A percentile compares a stretch with the other conserved stretches of the same genome.
These are phyloP conservation scores for Rosa multiflora DNA, from an alignment of 306 rosid species.

Conservation along the genomic window DNA sequence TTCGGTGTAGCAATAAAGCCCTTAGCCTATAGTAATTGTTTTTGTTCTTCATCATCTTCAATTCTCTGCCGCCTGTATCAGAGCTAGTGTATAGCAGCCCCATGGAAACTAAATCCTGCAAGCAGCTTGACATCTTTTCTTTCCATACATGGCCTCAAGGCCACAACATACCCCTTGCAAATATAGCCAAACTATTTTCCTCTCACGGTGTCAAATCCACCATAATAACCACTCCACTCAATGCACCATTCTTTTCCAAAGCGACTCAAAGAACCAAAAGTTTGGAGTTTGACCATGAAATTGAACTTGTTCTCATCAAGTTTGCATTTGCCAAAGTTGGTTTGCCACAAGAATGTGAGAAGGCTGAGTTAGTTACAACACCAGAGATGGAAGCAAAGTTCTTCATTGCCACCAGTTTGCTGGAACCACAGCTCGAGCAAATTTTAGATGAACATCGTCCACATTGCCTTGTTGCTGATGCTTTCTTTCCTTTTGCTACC, in stretches of 20 bases:
- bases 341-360: conserved; percentile 5
- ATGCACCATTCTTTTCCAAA: not conserved
- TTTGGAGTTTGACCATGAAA: not conserved
- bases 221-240: conserved; percentile 23
- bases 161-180: conserved; percentile 28
- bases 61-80: not conserved
- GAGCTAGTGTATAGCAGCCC: not conserved
- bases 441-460: not conserved
- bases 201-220: conserved; percentile 22
- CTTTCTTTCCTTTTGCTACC: too few relatives aligned
- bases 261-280: not conserved
- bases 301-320: conserved; percentile 6
- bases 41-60: not conserved
- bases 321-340: conserved; percentile 2
- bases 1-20: too few relatives aligned
- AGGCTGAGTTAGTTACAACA: not conserved
- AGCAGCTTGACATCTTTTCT: conserved; percentile 23
- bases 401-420: not conserved
- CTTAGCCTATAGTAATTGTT: too few relatives aligned
- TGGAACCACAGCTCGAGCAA: conserved; percentile 15
- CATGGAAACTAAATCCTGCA: not conserved
- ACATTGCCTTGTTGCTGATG: too few relatives aligned
- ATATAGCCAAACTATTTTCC: conserved; percentile 24
- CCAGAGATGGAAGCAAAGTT: not conserved
- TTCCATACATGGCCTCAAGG: conserved; percentile 29